Evolutionary conservation across 2,329 filamentous ascomycete species (phyloP).

Genomic region (Pseudogymnoascus sp.): DNA sequence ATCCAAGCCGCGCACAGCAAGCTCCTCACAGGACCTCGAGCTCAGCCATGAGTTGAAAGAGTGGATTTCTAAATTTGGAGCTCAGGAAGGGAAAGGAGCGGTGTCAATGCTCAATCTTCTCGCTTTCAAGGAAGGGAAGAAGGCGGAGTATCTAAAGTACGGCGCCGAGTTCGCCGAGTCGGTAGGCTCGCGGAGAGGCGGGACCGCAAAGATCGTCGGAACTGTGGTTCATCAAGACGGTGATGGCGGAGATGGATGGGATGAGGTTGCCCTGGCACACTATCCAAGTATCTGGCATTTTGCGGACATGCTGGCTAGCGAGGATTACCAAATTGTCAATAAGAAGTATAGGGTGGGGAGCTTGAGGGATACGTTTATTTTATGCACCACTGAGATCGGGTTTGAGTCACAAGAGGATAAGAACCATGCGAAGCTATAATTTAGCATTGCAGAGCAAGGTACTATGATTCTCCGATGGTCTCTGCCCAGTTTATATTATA

Average conservation of each 20-base stretch:
- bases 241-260: slow-evolving; percentile 39
- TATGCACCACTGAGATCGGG: slow-evolving; percentile 46
- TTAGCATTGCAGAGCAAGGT: not conserved
- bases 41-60: slow-evolving; percentile 41
- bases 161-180: slow-evolving; percentile 43
- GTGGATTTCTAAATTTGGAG: slow-evolving; percentile 40
- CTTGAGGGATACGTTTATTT: slow-evolving; percentile 44
- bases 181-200: slow-evolving; percentile 47
- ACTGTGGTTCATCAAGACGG: slow-evolving; percentile 38
- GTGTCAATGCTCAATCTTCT: slow-evolving; percentile 59
- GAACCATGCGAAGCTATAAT: not conserved
- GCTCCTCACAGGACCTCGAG: slow-evolving; percentile 42
- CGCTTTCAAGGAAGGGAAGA: slow-evolving; percentile 45
- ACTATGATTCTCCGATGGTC: no score
- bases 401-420: slow-evolving; percentile 12
- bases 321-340: slow-evolving; percentile 53
- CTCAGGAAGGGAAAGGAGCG: slow-evolving; percentile 32
- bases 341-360: slow-evolving; percentile 42
- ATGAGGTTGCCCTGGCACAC: slow-evolving; percentile 57
- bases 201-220: slow-evolving; percentile 54
- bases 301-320: slow-evolving; percentile 49
- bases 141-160: slow-evolving; percentile 48
- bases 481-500: not conserved
- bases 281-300: slow-evolving; percentile 57
- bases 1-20: slow-evolving; percentile 27